Base-by-base conservation (phyloP, 1,284 basidiomycete genomes). In the Leccinum angustisporum region DNA sequence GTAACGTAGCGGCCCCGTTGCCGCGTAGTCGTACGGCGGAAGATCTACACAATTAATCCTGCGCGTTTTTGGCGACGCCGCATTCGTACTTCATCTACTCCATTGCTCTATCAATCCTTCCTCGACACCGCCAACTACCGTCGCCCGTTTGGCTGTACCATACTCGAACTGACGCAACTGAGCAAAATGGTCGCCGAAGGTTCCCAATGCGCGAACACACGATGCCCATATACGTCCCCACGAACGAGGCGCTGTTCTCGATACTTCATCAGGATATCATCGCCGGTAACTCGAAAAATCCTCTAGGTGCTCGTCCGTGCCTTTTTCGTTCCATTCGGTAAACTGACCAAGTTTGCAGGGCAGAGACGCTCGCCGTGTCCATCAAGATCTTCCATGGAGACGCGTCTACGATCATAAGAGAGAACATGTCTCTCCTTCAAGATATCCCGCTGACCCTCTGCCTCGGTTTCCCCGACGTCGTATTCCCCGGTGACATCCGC, bases 201-300 rank as follows among this genome's bases (percentile, higher is more conserved):
- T 61, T 67, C 75, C 77, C 84, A 2, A 82, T 85, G 16, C 82
- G 83, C 59, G 95, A 97, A 71, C 83, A 94, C 68, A 84, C 85
- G 3, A 95, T 98, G 90, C 92, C 92, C 0, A 97, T 98, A 63
- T 97, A 87, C 68, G 83, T 90, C 0, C 92, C 97, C 0, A 82
- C 82, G 8, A 92, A 92, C 68, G 97, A 98, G 74, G 84, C 86
- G 1, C 84, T 88, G 18, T 98, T 97, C 73, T 94, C 94, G 7
- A 97, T 92, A 78, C 81, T 98, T 50, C 97, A 98, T 75, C 94
- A 98, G 76, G 95, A 95, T 74, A 93, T 99, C 73, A 92, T 98
- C 65, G 87, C 86, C 18, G 85, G 85, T 62, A 90, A 93, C 61
- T 88, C 68, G 92, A 94, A 70, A 94, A 92, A 71, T 93, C 92